These are phyloP conservation scores for Rhynchosporium secalis DNA, from an alignment of 2,329 filamentous ascomycete species.

Conservation along the genomic window DNA sequence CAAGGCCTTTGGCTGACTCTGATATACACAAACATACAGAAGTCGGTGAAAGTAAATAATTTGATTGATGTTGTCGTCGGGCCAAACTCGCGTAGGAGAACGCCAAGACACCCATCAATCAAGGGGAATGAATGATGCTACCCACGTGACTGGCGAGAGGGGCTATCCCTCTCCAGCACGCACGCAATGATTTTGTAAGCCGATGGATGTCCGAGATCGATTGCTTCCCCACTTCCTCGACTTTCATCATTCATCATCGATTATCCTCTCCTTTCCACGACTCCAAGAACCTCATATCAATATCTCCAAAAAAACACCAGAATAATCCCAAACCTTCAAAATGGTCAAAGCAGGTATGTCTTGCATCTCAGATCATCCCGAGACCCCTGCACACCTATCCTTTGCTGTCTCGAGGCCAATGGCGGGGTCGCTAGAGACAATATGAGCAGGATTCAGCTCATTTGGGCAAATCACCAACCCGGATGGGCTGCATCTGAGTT, in stretches of 20 bases:
- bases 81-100: not conserved
- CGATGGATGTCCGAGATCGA: slow-evolving; percentile 4
- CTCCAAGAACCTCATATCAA: not conserved
- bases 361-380: slow-evolving; percentile 18
- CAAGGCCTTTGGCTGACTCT: no score
- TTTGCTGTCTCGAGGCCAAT: slow-evolving; percentile 24
- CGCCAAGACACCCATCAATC: not conserved
- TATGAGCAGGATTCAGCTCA: slow-evolving; percentile 58
- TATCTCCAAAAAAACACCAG: slow-evolving; percentile 6
- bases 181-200: slow-evolving; percentile 14
- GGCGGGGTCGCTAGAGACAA: slow-evolving; percentile 47
- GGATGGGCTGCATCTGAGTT: slow-evolving; percentile 44
- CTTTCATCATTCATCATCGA: slow-evolving; percentile 5
- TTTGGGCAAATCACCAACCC: slow-evolving; percentile 42
- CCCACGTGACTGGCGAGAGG: not conserved
- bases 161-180: not conserved
- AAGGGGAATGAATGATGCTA: not conserved
- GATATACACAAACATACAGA: no score
- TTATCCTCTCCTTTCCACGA: slow-evolving; percentile 9
- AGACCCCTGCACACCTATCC: slow-evolving; percentile 13
- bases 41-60: not conserved
- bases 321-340: slow-evolving; percentile 55
- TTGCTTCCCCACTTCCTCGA: slow-evolving; percentile 12
- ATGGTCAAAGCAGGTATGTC: slow-evolving; percentile 97
- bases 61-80: not conserved